Percentiles rank a stretch among this genome's conserved stretches.
Conservation (phyloP, 306 rosid genomes). For the Quercus agrifolia region DNA sequence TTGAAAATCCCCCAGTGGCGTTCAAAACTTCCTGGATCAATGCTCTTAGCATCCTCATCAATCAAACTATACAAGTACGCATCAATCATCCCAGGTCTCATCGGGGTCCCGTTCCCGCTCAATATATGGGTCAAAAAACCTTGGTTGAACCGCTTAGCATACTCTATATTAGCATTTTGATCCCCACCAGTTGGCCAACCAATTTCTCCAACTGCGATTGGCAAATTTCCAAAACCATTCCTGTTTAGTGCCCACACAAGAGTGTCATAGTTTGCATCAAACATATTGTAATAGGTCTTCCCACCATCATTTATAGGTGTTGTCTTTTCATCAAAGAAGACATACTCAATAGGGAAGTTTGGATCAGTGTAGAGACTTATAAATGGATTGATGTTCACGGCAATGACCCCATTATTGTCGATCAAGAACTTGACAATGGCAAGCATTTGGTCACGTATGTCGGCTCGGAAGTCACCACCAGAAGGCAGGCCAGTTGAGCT, state of each 20-base stretch:
- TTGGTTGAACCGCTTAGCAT: constrained; percentile 58
- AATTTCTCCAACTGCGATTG: constrained; percentile 67
- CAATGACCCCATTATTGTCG: constrained; percentile 51
- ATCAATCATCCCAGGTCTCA: constrained; percentile 60
- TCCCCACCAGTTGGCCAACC: constrained; percentile 89
- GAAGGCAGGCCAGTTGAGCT: constrained; percentile 29
- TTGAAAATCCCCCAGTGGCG: constrained; percentile 80
- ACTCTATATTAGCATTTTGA: constrained; percentile 49
- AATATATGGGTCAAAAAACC: constrained; percentile 61
- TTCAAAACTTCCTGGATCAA: constrained; percentile 74
- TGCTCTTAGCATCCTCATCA: constrained; percentile 71
- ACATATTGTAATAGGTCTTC: constrained; percentile 53
- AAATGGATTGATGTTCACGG: constrained; percentile 67
- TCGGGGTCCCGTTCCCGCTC: constrained; percentile 68
- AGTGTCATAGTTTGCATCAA: constrained; percentile 75
- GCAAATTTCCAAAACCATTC: constrained; percentile 64
- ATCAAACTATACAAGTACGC: constrained; percentile 61
- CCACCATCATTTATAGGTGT: constrained; percentile 48
- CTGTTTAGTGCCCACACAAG: constrained; percentile 70
- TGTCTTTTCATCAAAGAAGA: constrained; percentile 62
- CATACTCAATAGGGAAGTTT: constrained; percentile 71
- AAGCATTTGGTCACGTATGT: constrained; percentile 44
- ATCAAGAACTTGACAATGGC: constrained; percentile 45
- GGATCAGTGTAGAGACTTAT: constrained; percentile 55
- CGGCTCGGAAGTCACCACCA: constrained; percentile 49